Evolutionary conservation across 2,329 filamentous ascomycete genomes (phyloP), one percentile per base, ranked within the genome.

Genomic region (Phoma sp.): DNA sequence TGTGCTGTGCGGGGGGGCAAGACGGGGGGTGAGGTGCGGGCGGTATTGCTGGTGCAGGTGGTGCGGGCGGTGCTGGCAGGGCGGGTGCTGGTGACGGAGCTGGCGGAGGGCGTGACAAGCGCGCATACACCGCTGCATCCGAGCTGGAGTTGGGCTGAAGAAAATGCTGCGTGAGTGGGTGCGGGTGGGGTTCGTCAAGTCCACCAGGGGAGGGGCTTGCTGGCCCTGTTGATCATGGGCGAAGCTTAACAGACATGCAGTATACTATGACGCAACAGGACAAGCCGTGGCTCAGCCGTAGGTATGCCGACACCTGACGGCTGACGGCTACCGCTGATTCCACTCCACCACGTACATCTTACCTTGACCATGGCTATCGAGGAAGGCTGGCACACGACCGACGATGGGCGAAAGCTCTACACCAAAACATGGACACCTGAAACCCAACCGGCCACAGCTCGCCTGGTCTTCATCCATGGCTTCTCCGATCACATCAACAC

Each of bases 391-490:
- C 79, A 84, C 68, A 77, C 73, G 15, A 72, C 81, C 5, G 75
- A 78, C 25, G 85, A 86, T 69, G 82, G 81, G 51, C 71, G 74
- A 33, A 79, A 81, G 64, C 73, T 87, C 51, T 88, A 86, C 72
- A 85, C 83, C 36, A 87, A 87, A 69, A 85, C 82, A 21, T 87
- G 84, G 83, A 82, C 80, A 76, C 85, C 85, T 27, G 74, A 82
- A 27, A 82, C 79, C 13, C 29, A 31, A 31, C 76, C 81, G 12
- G 76, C 83, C 51, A 84, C 83, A 67, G 92, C 92, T 32, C 89
- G 90, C 63, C 75, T 96, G 44, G 81, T 95, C 67, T 90, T 96
- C 76, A 79, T 97, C 60, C 93, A 97, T 77, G 93, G 93, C 68
- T 97, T 93, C 81, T 92, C 87, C 74, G 93, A 69, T 55, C 58